Evolutionary conservation across 2,329 filamentous ascomycete species (phyloP).

Genomic region (Rosellinia necatrix): DNA sequence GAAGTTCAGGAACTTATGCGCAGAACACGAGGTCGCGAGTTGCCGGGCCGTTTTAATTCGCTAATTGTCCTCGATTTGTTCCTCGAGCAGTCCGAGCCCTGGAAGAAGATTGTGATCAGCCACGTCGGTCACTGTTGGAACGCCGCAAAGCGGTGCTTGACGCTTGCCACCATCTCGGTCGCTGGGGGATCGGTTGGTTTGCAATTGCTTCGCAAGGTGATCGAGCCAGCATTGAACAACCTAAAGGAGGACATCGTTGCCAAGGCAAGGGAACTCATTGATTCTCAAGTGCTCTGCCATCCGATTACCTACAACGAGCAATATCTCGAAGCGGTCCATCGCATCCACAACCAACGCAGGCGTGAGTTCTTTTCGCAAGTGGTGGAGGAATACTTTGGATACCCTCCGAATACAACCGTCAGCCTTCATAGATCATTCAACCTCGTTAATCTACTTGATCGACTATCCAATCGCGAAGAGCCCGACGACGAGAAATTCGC

Average conservation of each 20-base stretch:
- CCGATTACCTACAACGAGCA: conserved; percentile 59
- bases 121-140: conserved; percentile 54
- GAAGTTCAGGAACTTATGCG: conserved; percentile 47
- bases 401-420: background rate
- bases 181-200: conserved; percentile 46
- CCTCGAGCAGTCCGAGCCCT: conserved; percentile 59
- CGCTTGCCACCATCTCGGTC: conserved; percentile 49
- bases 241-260: conserved; percentile 42
- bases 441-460: conserved; percentile 3
- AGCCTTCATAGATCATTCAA: background rate
- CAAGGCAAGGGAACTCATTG: conserved; percentile 52
- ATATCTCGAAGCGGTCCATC: conserved; percentile 39
- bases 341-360: background rate
- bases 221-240: conserved; percentile 47
- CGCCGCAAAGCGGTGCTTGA: conserved; percentile 52
- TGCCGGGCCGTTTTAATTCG: conserved; percentile 65
- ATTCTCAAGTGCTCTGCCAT: conserved; percentile 49
- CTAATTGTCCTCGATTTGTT: conserved; percentile 64
- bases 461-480: conserved; percentile 27
- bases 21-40: conserved; percentile 56
- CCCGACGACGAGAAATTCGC: conserved; percentile 36
- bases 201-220: conserved; percentile 43
- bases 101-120: conserved; percentile 54
- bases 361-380: conserved; percentile 23
- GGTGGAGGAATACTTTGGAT: conserved; percentile 34